Conservation (phyloP, 352 stramenopile species). For the Phytophthora cryptogea region DNA sequence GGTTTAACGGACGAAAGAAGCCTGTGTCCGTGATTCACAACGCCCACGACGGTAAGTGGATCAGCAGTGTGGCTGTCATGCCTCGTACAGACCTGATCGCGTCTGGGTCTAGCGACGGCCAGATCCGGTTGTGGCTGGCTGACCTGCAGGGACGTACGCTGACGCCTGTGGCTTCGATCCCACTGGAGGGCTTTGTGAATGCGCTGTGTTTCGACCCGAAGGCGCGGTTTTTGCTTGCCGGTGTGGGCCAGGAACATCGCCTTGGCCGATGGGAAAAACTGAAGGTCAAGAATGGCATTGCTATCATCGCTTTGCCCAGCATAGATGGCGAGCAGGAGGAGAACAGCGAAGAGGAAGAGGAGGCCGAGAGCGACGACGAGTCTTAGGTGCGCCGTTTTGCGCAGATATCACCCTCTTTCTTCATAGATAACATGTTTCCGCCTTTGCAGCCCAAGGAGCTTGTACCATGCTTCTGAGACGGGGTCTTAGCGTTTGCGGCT, state of each 20-base stretch:
- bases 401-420: slow-evolving; percentile 16
- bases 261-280: slow-evolving; percentile 92
- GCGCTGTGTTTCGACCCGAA: slow-evolving; percentile 74
- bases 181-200: slow-evolving; percentile 77
- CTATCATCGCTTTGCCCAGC: slow-evolving; percentile 84
- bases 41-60: slow-evolving; percentile 93
- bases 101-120: slow-evolving; percentile 91
- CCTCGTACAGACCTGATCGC: slow-evolving; percentile 91
- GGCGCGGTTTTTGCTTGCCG: slow-evolving; percentile 90
- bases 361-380: slow-evolving; percentile 35
- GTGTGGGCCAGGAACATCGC: slow-evolving; percentile 92
- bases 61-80: slow-evolving; percentile 89
- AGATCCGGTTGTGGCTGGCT: slow-evolving; percentile 91
- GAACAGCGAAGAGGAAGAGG: slow-evolving; percentile 39
- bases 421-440: slow-evolving; percentile 31
- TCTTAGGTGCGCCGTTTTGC: slow-evolving; percentile 24
- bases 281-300: slow-evolving; percentile 91
- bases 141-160: slow-evolving; percentile 76
- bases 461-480: too few species aligned
- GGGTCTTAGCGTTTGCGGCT: slow-evolving; percentile 10
- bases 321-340: slow-evolving; percentile 45
- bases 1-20: slow-evolving; percentile 95
- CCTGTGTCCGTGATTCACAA: slow-evolving; percentile 79
- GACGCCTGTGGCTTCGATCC: slow-evolving; percentile 69
- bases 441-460: slow-evolving; percentile 9